Evolutionary conservation across 768 basidiomycete genomes (phyloP).

Genomic region (Naganishia vishniacii): DNA sequence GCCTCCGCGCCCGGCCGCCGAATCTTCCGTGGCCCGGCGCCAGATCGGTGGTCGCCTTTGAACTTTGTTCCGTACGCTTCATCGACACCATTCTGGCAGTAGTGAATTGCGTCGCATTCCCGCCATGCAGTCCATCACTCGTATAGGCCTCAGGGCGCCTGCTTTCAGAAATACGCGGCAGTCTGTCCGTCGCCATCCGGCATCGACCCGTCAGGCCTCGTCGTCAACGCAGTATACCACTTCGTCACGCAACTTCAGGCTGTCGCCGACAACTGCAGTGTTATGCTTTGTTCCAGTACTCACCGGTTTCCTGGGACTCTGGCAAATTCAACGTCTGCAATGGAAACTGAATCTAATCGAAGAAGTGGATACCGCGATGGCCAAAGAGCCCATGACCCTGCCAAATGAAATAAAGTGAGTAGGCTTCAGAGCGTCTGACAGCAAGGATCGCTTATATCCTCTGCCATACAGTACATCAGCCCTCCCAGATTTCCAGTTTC

Average conservation of each 20-base stretch:
- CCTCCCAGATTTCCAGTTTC: constrained; percentile 81
- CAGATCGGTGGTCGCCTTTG: no score
- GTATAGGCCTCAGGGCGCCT: constrained; percentile 1
- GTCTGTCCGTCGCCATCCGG: neutral
- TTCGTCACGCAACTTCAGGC: constrained; percentile 19
- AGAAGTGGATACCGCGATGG: constrained; percentile 82
- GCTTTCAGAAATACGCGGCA: neutral
- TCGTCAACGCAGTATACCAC: constrained; percentile 17
- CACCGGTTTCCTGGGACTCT: constrained; percentile 81
- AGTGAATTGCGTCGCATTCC: neutral
- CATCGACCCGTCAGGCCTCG: neutral
- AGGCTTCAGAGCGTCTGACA: neutral
- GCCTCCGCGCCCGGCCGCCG: no score
- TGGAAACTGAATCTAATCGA: constrained; percentile 95
- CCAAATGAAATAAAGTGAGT: constrained; percentile 80
- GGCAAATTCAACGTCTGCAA: constrained; percentile 86
- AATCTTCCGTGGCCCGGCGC: no score
- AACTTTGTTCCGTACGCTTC: no score
- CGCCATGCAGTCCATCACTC: constrained; percentile 8
- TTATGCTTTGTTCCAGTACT: constrained; percentile 82
- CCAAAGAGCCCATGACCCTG: constrained; percentile 67
- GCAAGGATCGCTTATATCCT: constrained; percentile 17
- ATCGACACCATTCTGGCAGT: neutral
- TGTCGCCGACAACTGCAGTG: constrained; percentile 49
- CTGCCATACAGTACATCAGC: constrained; percentile 57